These are phyloP conservation scores for Solanum gandarillasii DNA, from an alignment of 257 asterid genomes.

Conservation along the genomic window DNA sequence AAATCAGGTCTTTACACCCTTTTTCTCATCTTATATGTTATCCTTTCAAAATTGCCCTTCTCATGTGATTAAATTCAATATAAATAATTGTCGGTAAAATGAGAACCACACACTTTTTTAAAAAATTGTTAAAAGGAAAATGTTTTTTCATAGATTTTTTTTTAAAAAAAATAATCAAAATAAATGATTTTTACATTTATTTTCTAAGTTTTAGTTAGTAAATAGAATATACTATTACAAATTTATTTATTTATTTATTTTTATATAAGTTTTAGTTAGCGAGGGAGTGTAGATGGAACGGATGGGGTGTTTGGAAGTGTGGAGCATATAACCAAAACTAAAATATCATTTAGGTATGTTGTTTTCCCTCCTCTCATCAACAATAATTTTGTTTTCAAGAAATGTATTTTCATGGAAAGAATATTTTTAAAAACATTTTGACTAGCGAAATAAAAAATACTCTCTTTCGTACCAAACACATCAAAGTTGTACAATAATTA, in stretches of 20 bases:
- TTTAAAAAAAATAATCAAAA: background rate
- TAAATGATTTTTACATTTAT: background rate
- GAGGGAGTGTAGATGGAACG: background rate
- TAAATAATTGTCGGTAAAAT: background rate
- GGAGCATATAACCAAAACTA: background rate
- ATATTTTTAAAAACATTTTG: background rate
- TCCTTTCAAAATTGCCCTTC: background rate
- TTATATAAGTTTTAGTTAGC: background rate
- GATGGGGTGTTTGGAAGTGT: background rate
- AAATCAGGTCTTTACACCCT: no score
- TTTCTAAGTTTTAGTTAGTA: background rate
- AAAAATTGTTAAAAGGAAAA: background rate
- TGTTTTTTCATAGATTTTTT: background rate
- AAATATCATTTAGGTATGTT: background rate
- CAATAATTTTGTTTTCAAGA: no score
- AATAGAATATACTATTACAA: background rate
- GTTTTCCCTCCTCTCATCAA: background rate
- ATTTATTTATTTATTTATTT: no score
- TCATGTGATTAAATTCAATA: background rate
- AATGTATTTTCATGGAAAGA: background rate
- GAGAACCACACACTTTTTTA: background rate
- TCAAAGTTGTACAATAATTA: background rate
- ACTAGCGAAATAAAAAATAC: background rate
- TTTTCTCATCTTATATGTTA: background rate
- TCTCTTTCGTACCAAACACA: background rate